Base-by-base conservation (phyloP, 2,329 filamentous ascomycete species). In the Talaromyces marneffei region DNA sequence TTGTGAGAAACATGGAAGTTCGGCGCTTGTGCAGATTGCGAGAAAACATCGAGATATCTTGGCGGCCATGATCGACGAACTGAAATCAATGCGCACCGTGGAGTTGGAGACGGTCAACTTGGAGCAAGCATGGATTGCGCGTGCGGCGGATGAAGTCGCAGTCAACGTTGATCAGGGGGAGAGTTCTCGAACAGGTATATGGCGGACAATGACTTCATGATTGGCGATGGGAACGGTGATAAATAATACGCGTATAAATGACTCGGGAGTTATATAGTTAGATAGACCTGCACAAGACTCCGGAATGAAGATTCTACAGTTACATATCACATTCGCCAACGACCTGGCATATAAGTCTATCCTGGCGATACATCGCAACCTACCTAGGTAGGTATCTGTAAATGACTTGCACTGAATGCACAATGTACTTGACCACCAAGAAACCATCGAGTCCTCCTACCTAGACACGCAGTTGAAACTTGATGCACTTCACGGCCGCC, bases 11-110 rank as follows among this genome's bases (percentile, higher is more conserved):
- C 40, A 58, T 16, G 2, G 31, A 12, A 39, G 1, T 31, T 60
- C 61, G 8, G 73, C 75, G 4, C 66, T 78, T 12, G 61, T 68
- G 4, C 71, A 71, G 33, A 68, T 69, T 6, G 67, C 67, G 8
- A 66, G 57, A 40, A 66, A 68, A 10, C 66, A 77, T 33, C 66
- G 65, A 42, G 68, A 72, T 25, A 64, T 75, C 37, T 62, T 72
- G 29, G 65, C 64, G 27, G 65, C 72, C 25, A 77, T 77, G 75
- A 59, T 70, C 3, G 71, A 76, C 31, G 76, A 78, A 61, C 63
- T 77, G 54, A 68, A 68, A 12, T 65, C 66, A 18, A 75, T 78
- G 61, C 68, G 67, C 52, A 65, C 62, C n/a, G 70, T 76, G 46
- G 76, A 78, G 56, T 48, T 63, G 18, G 71, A 75, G 18, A 60